Base-by-base conservation (phyloP, 2,329 filamentous ascomycete species). In the Clarireedia hainanense region DNA sequence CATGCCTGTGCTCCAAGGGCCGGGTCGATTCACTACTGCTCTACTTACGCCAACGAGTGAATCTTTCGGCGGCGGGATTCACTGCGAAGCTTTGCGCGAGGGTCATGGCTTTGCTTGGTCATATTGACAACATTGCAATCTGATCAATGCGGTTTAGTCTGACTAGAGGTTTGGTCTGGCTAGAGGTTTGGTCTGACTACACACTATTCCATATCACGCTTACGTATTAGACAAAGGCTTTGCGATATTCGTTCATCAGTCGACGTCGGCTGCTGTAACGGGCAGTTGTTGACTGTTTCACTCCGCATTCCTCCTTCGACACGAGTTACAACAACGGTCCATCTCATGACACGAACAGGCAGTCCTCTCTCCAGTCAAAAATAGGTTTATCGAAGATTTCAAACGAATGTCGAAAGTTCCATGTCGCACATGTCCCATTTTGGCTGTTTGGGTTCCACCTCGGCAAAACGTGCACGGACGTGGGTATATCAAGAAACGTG, bases 381-480 rank as follows among this genome's bases (percentile, higher is more conserved):
- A 24, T 48, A 36, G n/a, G 20, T 49, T 36, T 49, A 49, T 43
- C 49, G 52, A 49, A 39, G 20, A 40, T 5, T 15, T 54, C 36
- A 54, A 53, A 54, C 52, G 6, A 24, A 5, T 6, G 27, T 40
- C 17, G 39, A 39, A 24, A 20, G 30, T 12, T 34, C 30, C 30
- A 34, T 34, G 30, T 48, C 51, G 37, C 51, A 54, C n/a, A 20
- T 17, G 10, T 39, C 27, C 43, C 37, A 47, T 24, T 12, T 30
- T 49, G 12, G 12, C 23, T 24, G 20, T 37, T 30, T 4, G 15
- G 23, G 43, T n/a, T 42, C 15, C 17, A 43, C 27, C 17, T 34
- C 34, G 46, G n/a, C 45, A 20, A 49, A 55, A 55, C 50, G 39
- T 14, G 51, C 55, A 57, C 55, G 50, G 50, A 50, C 55, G 24